Percentiles rank a stretch among this genome's conserved stretches.
These are phyloP conservation scores for Lippia alba DNA, from an alignment of 305 asterid genomes.

Conservation along the genomic window DNA sequence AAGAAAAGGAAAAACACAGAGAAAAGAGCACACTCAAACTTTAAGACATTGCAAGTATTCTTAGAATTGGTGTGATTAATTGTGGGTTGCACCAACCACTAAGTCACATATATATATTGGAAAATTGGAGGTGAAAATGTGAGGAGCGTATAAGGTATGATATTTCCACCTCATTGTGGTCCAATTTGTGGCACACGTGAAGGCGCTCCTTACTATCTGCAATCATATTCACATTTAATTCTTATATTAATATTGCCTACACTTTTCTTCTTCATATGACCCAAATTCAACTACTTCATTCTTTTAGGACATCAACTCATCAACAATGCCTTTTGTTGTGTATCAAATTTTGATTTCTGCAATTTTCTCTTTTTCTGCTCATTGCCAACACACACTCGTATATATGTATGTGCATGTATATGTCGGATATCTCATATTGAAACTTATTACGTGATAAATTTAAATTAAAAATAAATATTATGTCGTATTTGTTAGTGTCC, in stretches of 20 bases:
- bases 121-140: constrained; percentile 30
- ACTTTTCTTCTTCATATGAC: constrained; percentile 4
- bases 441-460: no score
- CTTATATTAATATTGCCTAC: constrained; percentile 24
- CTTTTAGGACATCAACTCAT: no score
- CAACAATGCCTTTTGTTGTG: no score
- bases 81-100: constrained; percentile 12
- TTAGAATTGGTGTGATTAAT: constrained; percentile 19
- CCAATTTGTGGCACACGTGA: constrained; percentile 40
- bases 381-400: no score
- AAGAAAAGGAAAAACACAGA: background rate
- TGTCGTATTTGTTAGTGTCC: no score
- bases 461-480: no score
- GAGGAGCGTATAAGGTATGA: constrained; percentile 45
- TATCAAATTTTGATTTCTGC: no score
- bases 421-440: no score
- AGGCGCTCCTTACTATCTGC: constrained; percentile 34
- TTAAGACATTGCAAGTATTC: background rate
- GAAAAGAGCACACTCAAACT: background rate
- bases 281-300: background rate
- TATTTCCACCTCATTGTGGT: constrained; percentile 33
- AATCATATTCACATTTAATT: constrained; percentile 38
- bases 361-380: no score
- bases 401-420: no score
- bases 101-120: background rate